phyloP scores from a whole-genome alignment of 179 eudicot genomes.

The Silene vulgaris region DNA sequence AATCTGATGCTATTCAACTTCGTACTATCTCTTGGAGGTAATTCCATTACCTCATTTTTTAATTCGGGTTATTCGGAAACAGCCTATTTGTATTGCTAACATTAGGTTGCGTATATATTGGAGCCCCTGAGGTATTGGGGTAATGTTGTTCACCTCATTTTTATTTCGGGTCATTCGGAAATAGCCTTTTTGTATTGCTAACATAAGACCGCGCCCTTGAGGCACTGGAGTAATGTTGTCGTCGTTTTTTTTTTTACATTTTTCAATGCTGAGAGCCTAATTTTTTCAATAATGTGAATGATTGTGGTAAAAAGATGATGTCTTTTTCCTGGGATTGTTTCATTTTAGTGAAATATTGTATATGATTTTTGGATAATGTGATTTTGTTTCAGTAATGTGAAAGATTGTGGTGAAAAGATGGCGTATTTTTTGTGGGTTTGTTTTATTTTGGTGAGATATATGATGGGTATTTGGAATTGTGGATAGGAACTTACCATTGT shows the following conservation, averaged over 20 bases:
- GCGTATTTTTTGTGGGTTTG: neutral
- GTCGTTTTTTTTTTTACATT: too few species aligned
- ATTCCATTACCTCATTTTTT: neutral
- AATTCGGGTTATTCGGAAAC: too few species aligned
- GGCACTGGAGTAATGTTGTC: too few species aligned
- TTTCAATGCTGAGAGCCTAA: too few species aligned
- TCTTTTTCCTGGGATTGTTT: neutral
- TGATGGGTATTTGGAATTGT: neutral
- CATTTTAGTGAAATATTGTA: neutral
- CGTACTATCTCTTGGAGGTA: slow-evolving; percentile 87
- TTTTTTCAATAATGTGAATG: neutral
- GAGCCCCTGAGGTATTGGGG: too few species aligned
- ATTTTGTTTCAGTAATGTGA: neutral
- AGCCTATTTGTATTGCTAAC: too few species aligned
- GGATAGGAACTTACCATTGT: neutral
- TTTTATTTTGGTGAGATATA: neutral
- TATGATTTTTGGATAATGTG: neutral
- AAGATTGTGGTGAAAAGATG: neutral
- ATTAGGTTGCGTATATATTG: too few species aligned
- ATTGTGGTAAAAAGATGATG: neutral
- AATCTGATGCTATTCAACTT: slow-evolving; percentile 82
- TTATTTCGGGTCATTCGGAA: too few species aligned
- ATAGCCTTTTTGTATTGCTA: too few species aligned
- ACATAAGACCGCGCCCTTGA: too few species aligned
- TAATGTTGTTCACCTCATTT: too few species aligned